A percentile compares a stretch with the other conserved stretches of the same genome.
These are phyloP conservation scores for Neonectria hederae DNA, from an alignment of 2,329 filamentous ascomycete species.

Conservation along the genomic window DNA sequence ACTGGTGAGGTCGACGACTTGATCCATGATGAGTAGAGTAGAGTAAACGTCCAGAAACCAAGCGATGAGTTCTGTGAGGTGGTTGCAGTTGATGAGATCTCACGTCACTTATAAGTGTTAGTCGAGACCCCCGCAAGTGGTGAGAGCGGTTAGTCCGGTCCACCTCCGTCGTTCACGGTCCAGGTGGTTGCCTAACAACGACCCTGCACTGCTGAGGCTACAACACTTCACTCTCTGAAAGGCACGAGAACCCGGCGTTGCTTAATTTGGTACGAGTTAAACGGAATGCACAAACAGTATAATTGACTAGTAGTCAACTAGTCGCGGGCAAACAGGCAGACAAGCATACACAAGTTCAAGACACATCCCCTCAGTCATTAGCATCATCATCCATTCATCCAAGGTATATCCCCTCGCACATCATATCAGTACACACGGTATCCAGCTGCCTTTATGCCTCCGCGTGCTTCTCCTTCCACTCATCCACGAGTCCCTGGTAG, in stretches of 20 bases:
- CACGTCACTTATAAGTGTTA: conserved; percentile 3
- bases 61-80: not conserved
- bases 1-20: conserved; percentile 18
- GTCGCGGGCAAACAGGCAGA: not conserved
- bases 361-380: not conserved
- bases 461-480: conserved; percentile 55
- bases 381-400: not conserved
- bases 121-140: conserved; percentile 1
- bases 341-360: not conserved
- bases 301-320: not conserved
- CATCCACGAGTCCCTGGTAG: conserved; percentile 62
- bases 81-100: not conserved
- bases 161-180: conserved; percentile 12
- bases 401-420: not conserved
- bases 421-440: not conserved
- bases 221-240: not conserved
- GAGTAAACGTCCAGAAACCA: not conserved
- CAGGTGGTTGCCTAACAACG: conserved; percentile 14
- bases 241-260: not conserved
- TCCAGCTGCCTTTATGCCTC: not conserved
- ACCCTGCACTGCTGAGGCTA: not conserved
- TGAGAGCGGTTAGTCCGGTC: not conserved
- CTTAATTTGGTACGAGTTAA: not conserved
- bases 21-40: not conserved
- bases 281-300: not conserved